Conservation (phyloP, 2,329 filamentous ascomycete species). For the Tolypocladium paradoxum region DNA sequence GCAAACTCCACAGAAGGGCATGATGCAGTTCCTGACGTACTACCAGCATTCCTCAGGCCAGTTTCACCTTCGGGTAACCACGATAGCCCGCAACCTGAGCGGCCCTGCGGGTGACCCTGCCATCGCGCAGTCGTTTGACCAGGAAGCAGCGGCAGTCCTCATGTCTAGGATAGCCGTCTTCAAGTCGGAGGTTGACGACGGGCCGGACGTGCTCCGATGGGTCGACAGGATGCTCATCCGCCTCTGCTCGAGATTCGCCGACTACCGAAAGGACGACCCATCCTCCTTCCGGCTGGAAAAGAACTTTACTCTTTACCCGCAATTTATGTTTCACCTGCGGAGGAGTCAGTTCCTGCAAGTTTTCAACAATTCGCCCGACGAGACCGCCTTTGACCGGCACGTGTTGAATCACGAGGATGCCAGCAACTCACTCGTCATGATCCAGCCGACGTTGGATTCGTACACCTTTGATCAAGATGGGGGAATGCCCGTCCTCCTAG, state of each 20-base stretch:
- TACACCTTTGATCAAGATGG: slow-evolving; percentile 97
- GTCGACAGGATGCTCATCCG: slow-evolving; percentile 97
- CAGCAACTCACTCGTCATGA: slow-evolving; percentile 95
- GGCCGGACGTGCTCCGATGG: slow-evolving; percentile 96
- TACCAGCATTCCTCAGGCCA: slow-evolving; percentile 96
- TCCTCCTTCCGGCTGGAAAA: slow-evolving; percentile 95
- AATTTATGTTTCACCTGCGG: slow-evolving; percentile 99
- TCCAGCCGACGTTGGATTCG: slow-evolving; percentile 92
- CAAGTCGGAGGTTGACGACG: slow-evolving; percentile 96
- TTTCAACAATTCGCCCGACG: slow-evolving; percentile 98
- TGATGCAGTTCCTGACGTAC: slow-evolving; percentile 98
- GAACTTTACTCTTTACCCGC: slow-evolving; percentile 97
- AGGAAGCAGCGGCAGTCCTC: slow-evolving; percentile 91
- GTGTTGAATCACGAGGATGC: slow-evolving; percentile 96
- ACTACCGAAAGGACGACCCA: slow-evolving; percentile 96
- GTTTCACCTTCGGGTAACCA: slow-evolving; percentile 92
- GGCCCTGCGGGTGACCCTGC: slow-evolving; percentile 90
- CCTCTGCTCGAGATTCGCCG: slow-evolving; percentile 89
- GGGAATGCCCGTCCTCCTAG: slow-evolving; percentile 82
- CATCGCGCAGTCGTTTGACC: slow-evolving; percentile 93
- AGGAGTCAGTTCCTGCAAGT: slow-evolving; percentile 96
- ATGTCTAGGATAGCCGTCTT: slow-evolving; percentile 99
- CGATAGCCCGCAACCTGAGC: slow-evolving; percentile 80
- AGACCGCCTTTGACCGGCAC: slow-evolving; percentile 97
- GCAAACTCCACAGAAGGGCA: slow-evolving; percentile 78